Evolutionary conservation across 75 land plant species (phyloP).

Genomic region (Pinus albicaulis): DNA sequence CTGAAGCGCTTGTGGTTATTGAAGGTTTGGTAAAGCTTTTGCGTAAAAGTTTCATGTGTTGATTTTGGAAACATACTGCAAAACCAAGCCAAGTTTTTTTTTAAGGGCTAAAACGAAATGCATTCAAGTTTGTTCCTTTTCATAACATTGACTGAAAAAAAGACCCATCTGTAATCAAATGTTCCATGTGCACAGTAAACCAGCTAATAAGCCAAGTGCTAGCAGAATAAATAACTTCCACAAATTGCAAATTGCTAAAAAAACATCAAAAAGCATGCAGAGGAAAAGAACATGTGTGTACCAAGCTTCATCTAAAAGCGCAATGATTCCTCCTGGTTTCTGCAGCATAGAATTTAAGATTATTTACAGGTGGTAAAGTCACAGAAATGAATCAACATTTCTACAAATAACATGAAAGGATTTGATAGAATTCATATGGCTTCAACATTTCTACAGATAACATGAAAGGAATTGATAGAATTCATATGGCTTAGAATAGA

Average conservation of each 20-base stretch:
- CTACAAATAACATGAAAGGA: neutral
- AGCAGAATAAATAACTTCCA: neutral
- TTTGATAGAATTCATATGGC: neutral
- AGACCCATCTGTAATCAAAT: neutral
- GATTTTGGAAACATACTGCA: conserved; percentile 98
- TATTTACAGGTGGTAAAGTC: neutral
- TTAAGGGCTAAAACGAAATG: no score
- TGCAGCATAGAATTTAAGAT: conserved; percentile 32
- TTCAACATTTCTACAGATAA: neutral
- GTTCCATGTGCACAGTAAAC: neutral
- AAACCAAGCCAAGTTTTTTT: neutral
- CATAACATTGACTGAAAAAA: neutral
- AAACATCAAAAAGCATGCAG: neutral
- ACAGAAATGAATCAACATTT: conserved; percentile 1
- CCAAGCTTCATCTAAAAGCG: conserved; percentile 99
- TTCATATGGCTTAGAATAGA: neutral
- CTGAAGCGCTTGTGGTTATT: conserved; percentile 70
- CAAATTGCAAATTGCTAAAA: conserved; percentile 2
- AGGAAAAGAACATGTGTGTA: conserved; percentile 17
- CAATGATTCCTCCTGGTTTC: conserved; percentile 97
- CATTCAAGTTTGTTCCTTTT: neutral
- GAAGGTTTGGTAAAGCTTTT: conserved; percentile 86
- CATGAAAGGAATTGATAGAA: neutral
- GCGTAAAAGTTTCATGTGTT: conserved; percentile 95
- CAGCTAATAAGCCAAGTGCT: neutral